These are phyloP conservation scores for Zoysia pacifica DNA, from an alignment of 176 grass and related monocot genomes.

Conservation along the genomic window DNA sequence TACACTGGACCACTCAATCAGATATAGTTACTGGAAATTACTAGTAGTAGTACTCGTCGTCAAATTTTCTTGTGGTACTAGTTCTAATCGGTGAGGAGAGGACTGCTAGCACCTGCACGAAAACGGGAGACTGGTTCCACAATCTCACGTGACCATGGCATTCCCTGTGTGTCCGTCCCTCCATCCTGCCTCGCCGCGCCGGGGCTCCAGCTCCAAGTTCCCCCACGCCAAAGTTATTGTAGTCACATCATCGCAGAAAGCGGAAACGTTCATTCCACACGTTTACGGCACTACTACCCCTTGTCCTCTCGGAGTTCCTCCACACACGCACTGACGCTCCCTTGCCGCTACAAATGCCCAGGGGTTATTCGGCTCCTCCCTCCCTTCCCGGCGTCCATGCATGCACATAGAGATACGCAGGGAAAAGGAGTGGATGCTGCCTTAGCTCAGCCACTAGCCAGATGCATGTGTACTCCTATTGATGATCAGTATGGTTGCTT, in stretches of 20 bases:
- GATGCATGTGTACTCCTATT: conserved; percentile 6
- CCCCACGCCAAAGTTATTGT: conserved; percentile 42
- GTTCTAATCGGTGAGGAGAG: background rate
- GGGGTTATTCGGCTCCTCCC: conserved; percentile 10
- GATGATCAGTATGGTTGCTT: background rate
- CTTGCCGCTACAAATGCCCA: conserved; percentile 28
- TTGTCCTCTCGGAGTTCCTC: conserved; percentile 29
- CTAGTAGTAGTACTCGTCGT: background rate
- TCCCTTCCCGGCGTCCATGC: conserved; percentile 27
- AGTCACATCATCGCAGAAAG: background rate
- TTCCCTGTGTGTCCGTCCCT: background rate
- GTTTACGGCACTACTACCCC: conserved; percentile 1
- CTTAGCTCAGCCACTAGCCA: conserved; percentile 12
- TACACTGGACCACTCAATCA: background rate
- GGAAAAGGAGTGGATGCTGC: conserved; percentile 18
- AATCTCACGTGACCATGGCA: conserved; percentile 44
- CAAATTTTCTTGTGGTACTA: background rate
- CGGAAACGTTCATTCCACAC: conserved; percentile 16
- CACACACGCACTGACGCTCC: background rate
- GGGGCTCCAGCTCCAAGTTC: conserved; percentile 42
- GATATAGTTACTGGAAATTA: background rate
- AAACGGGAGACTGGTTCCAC: conserved; percentile 15
- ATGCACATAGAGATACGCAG: conserved; percentile 34
- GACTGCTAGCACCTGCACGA: conserved; percentile 14
- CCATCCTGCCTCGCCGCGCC: conserved; percentile 1